Evolutionary conservation across 1,284 basidiomycete genomes (phyloP).

Genomic region (Sparassis latifolia): DNA sequence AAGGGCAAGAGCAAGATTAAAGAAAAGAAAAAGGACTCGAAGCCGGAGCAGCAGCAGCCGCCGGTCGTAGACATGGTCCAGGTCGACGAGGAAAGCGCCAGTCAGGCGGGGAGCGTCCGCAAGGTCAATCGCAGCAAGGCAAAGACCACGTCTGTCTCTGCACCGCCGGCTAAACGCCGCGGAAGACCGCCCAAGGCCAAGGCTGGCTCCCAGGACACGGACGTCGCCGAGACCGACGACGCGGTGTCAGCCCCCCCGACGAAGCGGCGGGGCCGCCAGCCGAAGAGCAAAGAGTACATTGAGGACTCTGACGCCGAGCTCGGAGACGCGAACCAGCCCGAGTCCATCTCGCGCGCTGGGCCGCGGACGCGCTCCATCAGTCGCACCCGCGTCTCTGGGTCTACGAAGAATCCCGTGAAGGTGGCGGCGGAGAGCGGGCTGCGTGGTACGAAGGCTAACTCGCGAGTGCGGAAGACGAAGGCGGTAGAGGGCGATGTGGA

Average conservation of each 20-base stretch:
- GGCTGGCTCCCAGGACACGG: conserved; percentile 11
- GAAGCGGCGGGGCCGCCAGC: conserved; percentile 20
- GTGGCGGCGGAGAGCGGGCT: not conserved
- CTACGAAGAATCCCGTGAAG: conserved; percentile 5
- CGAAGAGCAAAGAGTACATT: conserved; percentile 20
- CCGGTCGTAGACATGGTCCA: conserved; percentile 23
- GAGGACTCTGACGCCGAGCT: conserved; percentile 17
- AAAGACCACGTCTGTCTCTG: conserved; percentile 4
- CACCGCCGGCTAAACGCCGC: conserved; percentile 14
- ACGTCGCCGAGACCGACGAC: conserved; percentile 15
- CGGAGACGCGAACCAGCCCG: conserved; percentile 7
- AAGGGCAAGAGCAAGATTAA: conserved; percentile 13
- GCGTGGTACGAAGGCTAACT: conserved; percentile 9
- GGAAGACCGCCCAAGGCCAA: conserved; percentile 13
- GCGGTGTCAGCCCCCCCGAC: conserved; percentile 11
- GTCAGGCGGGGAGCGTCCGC: conserved; percentile 12
- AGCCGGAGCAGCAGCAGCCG: conserved; percentile 12
- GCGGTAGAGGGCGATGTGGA: conserved; percentile 6
- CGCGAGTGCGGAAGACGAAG: conserved; percentile 13
- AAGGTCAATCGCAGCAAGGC: conserved; percentile 8
- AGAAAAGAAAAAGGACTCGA: conserved; percentile 10
- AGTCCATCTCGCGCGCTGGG: conserved; percentile 3
- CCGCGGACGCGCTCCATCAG: conserved; percentile 17
- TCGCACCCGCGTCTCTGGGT: conserved; percentile 8
- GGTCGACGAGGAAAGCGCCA: conserved; percentile 14